These are phyloP conservation scores for Kodamaea suecica DNA, from an alignment of 1,139 yeast species.

Conservation along the genomic window DNA sequence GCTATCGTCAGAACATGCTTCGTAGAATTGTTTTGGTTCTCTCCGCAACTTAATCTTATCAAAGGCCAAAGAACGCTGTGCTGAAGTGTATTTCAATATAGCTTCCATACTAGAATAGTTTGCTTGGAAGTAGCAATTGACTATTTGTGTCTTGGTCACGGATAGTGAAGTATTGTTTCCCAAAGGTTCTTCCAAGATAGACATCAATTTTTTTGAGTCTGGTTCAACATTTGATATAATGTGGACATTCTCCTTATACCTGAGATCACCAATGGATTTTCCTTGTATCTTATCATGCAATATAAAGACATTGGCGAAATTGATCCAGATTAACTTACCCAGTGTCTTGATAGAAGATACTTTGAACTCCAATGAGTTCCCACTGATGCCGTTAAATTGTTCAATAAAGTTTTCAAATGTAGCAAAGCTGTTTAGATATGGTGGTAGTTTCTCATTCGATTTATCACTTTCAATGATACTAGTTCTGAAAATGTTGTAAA, in stretches of 20 bases:
- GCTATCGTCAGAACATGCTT: background rate
- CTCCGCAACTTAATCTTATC: constrained; percentile 1
- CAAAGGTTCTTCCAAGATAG: constrained; percentile 4
- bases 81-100: constrained; percentile 11
- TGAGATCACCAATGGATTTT: background rate
- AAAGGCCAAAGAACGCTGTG: background rate
- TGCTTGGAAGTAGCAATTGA: constrained; percentile 1
- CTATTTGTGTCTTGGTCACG: background rate
- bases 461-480: no score
- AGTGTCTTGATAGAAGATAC: no score
- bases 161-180: constrained; percentile 1
- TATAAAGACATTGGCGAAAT: constrained; percentile 17
- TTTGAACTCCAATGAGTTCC: constrained; percentile 10
- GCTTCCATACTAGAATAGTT: constrained; percentile 12
- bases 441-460: no score
- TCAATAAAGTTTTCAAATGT: constrained; percentile 18
- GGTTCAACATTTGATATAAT: background rate
- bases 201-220: background rate
- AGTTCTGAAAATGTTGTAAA: background rate
- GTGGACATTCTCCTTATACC: constrained; percentile 1
- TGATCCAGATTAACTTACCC: constrained; percentile 17
- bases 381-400: constrained; percentile 26
- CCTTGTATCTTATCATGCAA: constrained; percentile 17
- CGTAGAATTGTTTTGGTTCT: constrained; percentile 1
- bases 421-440: no score